Evolutionary conservation across 306 rosid species (phyloP).

Genomic region (Fragaria ananassa): DNA sequence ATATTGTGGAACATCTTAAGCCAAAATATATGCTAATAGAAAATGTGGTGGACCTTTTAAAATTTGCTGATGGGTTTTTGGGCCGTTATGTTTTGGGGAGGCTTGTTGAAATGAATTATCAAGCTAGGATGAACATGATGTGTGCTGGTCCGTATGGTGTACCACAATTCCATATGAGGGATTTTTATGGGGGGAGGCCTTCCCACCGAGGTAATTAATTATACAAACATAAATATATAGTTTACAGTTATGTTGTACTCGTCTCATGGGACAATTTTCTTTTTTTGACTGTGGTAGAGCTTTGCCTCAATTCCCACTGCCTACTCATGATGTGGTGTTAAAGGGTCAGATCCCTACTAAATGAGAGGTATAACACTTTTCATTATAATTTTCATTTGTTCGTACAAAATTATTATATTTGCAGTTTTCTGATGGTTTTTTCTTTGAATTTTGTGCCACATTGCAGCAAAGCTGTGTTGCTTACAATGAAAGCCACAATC

Average conservation of each 20-base stretch:
- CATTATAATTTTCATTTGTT: neutral
- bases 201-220: conserved; percentile 43
- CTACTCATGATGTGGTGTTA: conserved; percentile 69
- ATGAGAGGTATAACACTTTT: conserved; percentile 49
- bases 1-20: conserved; percentile 50
- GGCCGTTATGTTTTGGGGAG: conserved; percentile 85
- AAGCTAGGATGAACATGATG: conserved; percentile 76
- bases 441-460: neutral
- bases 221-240: neutral
- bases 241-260: neutral
- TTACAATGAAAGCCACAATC: conserved; percentile 35
- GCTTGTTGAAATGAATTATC: conserved; percentile 66
- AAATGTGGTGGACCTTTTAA: conserved; percentile 70
- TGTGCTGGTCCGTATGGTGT: conserved; percentile 83
- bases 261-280: neutral
- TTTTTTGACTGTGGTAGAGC: conserved; percentile 33
- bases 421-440: neutral
- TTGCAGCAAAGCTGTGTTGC: conserved; percentile 60
- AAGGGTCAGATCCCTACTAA: conserved; percentile 65
- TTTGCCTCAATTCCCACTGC: conserved; percentile 77
- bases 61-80: conserved; percentile 58
- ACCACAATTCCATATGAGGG: conserved; percentile 83
- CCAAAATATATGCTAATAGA: conserved; percentile 77
- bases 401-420: neutral
- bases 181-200: conserved; percentile 65